Base-by-base conservation (phyloP, 2,329 filamentous ascomycete species). In the Plenodomus lindquistii region DNA sequence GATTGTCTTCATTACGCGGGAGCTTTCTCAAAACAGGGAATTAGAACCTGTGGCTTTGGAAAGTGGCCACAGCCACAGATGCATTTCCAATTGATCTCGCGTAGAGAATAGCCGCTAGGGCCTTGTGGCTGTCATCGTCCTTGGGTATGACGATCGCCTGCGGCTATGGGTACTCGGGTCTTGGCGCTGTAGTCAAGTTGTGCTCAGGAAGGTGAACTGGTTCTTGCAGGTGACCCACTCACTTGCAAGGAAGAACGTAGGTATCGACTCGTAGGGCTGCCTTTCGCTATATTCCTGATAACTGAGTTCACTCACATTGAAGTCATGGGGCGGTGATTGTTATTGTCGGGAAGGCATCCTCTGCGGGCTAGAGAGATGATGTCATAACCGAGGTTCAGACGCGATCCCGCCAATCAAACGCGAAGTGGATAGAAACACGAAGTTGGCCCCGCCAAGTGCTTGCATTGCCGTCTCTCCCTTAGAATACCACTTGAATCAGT, bases 1-100 rank as follows among this genome's bases (percentile, higher is more conserved):
- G 19, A 24, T 24, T n/a, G 37, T 19, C 18, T 15, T 19, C 11
- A 19, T 17, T 16, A 27, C 18, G 24, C 24, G 19, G 24, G 34
- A 21, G 24, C 20, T 17, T 17, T 34, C 21, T 19, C 19, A 36
- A 48, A 48, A 48, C 40, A 43, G 37, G 40, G 45, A 39, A 48
- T 9, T 10, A 11, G 19, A 27, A 43, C 40, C 42, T 40, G 31
- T 24, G 16, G 20, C 24, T 16, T 42, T 40, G 45, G 45, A 24
- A 20, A 36, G 19, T 36, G 40, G 38, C 45, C 35, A 37, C 35
- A 37, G 20, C 20, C 34, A 44, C 20, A 13, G n/a, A 16, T 37
- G 8, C 10, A 17, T 8, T 11, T 15, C 22, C 35, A 6, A 37
- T 18, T 37, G 4, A 37, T 4, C 16, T 37, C 15, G 16, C 35